Conservation (phyloP, 2,329 filamentous ascomycete genomes). For the Fusarium longipes region DNA sequence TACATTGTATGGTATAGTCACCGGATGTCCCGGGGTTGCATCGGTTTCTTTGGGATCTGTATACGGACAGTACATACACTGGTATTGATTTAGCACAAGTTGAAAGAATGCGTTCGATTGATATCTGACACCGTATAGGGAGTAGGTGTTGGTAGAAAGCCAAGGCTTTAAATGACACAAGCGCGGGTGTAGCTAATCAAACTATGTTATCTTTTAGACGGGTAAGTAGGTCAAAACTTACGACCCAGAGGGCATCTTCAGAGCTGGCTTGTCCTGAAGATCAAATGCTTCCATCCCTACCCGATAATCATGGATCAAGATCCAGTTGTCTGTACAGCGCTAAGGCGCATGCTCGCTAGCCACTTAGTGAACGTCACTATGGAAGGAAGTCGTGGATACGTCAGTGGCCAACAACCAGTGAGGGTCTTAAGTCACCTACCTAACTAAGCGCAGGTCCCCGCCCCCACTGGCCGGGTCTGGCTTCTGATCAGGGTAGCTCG, state of each 20-base stretch:
- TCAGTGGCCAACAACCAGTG: slow-evolving; percentile 35
- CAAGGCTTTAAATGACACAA: too few relatives aligned
- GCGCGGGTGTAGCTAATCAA: too few relatives aligned
- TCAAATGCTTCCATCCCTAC: background rate
- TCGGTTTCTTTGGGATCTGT: background rate
- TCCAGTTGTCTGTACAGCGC: slow-evolving; percentile 26
- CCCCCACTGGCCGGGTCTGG: slow-evolving; percentile 35
- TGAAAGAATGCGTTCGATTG: slow-evolving; percentile 1
- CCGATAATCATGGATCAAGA: slow-evolving; percentile 12
- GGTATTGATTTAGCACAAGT: background rate
- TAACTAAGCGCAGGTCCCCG: slow-evolving; percentile 33
- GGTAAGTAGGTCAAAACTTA: background rate
- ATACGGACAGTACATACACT: background rate
- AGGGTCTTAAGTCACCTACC: background rate
- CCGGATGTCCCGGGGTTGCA: slow-evolving; percentile 30
- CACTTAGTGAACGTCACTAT: slow-evolving; percentile 33
- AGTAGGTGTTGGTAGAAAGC: background rate
- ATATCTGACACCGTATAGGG: too few relatives aligned
- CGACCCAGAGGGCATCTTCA: background rate
- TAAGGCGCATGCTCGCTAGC: slow-evolving; percentile 22
- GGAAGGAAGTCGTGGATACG: slow-evolving; percentile 24
- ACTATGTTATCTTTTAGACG: background rate
- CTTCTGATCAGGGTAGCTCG: slow-evolving; percentile 11
- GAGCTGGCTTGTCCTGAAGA: slow-evolving; percentile 4
- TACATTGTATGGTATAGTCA: background rate